Evolutionary conservation across 768 basidiomycete species (phyloP), one percentile per base, ranked within the genome.

Genomic region (Boletus fagicola): DNA sequence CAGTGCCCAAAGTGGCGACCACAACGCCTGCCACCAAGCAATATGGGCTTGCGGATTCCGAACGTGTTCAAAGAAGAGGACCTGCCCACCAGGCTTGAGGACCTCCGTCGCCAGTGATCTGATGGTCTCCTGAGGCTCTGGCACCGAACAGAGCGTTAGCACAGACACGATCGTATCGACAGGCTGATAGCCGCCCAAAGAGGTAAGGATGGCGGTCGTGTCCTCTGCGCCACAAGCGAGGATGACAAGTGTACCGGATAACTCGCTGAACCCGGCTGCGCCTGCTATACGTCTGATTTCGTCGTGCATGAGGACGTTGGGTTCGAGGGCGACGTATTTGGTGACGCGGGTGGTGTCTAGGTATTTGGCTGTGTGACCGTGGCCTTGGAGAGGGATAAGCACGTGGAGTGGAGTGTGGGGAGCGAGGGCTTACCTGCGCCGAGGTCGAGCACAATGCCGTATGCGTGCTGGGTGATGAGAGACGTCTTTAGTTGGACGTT

Each of bases 21-120:
- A 90, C 49, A 88, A 77, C 0, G 75, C 59, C 69, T 92, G 90
- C 87, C 88, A 90, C 81, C 83, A 82, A 9, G 80, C 80, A 3
- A 88, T 80, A 58, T 86, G 82, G 8, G 63, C 51, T 0, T 71
- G 68, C 1, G 75, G 79, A 61, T 79, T 86, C 51, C 77, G 70
- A 11, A 91, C 86, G 59, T 92, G 90, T 68, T 92, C 90, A 58
- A 83, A 85, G 63, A 84, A 84, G 18, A 91, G 73, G 0, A 91
- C 54, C 50, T 79, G 75, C 0, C 90, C 90, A 0, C 87, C 85
- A 0, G 87, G 79, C 57, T 79, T 83, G 33, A 92, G 77, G 1
- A 84, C 74, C 11, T 83, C 77, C 5, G 72, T 67, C 4, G 79
- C 75, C 16, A 91, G 76, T 0, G 69, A 68, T 4, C 56, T 51